Evolutionary conservation across 2,329 filamentous ascomycete genomes (phyloP), one percentile per base, ranked within the genome.

Genomic region (Basipetospora chlamydospora): DNA sequence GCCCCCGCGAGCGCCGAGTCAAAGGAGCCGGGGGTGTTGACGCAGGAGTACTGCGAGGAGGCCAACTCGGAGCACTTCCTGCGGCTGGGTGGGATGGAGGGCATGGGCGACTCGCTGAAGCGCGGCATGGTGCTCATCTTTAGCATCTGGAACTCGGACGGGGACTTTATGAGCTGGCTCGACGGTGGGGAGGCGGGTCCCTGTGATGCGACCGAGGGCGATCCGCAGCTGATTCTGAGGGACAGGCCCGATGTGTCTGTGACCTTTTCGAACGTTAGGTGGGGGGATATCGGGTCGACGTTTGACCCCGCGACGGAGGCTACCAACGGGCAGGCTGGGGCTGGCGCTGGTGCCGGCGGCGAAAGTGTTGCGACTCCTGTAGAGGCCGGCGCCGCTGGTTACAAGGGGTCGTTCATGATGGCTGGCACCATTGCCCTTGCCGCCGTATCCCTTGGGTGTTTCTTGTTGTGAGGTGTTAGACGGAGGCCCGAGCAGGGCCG

Each of bases 221-320:
- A 61, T 40, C 70, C 72, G 0, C 49, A 52, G 26, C 51, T 59
- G 11, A 68, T 76, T 39, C 41, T 58, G 37, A 51, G 56, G 32
- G 49, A 66, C 11, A 53, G 66, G 45, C 62, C 66, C 1, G 55
- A 57, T 33, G 63, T 70, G 1, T 57, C 57, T 12, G 66, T 76
- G 3, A 63, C 55, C 1, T 76, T 71, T 46, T 66, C 62, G 41
- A 65, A 73, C 46, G 66, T 77, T 44, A 64, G 62, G 46, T 71
- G 68, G 61, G 72, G 72, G n/a, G 68, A 76, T 43, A 67, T 77
- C 46, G 68, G 63, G 4, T 68, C 66, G 13, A 76, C 66, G 1
- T 68, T 57, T 33, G 38, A 43, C 43, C n/a, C n/a, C n/a, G n/a
- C n/a, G n/a, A n/a, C n/a, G n/a, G n/a, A n/a, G n/a, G n/a, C n/a